Evolutionary conservation across 306 rosid species (phyloP).

Genomic region (Inga leiocalycina): DNA sequence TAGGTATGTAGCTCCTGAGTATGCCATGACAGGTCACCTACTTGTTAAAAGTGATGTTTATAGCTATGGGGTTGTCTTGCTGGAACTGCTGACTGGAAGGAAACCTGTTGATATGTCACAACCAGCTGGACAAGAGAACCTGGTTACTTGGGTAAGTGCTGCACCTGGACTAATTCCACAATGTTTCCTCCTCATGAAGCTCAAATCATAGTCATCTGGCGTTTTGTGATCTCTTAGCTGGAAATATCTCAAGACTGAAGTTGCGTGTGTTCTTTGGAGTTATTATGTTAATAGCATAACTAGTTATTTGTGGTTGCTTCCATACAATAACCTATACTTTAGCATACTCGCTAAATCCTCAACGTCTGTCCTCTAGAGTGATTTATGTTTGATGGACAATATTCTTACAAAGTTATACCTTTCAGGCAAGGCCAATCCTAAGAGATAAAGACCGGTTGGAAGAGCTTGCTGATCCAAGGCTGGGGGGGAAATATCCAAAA

Average conservation of each 20-base stretch:
- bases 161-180: slow-evolving; percentile 21
- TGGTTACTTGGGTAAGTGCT: slow-evolving; percentile 91
- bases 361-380: neutral
- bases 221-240: neutral
- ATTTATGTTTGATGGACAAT: slow-evolving; percentile 17
- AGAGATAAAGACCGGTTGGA: slow-evolving; percentile 90
- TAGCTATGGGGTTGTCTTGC: slow-evolving; percentile 94
- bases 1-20: slow-evolving; percentile 99
- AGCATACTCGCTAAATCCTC: neutral
- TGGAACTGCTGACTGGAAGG: slow-evolving; percentile 88
- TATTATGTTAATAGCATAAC: slow-evolving; percentile 40
- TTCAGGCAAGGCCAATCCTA: slow-evolving; percentile 95
- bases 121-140: slow-evolving; percentile 92
- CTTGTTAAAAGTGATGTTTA: slow-evolving; percentile 97
- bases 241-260: neutral
- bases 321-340: slow-evolving; percentile 7
- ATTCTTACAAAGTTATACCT: slow-evolving; percentile 28
- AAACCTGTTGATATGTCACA: slow-evolving; percentile 98
- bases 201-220: slow-evolving; percentile 11
- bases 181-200: slow-evolving; percentile 19
- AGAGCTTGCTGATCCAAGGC: slow-evolving; percentile 81
- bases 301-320: slow-evolving; percentile 57
- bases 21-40: slow-evolving; percentile 97
- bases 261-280: neutral
- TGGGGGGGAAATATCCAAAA: slow-evolving; percentile 84